Evolutionary conservation across 2,329 filamentous ascomycete species (phyloP).

Genomic region (Cadophora malorum): DNA sequence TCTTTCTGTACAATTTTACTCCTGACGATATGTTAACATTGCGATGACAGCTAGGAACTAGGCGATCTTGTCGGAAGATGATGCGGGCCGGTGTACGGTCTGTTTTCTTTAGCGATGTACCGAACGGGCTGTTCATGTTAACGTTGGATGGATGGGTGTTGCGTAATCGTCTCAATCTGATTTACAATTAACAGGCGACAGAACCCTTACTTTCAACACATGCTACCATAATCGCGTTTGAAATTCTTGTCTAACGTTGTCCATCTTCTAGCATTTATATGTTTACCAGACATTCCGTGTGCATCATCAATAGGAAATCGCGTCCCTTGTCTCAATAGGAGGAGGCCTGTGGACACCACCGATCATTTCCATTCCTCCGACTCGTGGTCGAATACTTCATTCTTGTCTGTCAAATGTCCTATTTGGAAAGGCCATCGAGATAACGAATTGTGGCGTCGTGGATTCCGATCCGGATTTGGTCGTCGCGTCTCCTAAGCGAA

Average conservation of each 20-base stretch:
- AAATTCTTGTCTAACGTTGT: not conserved
- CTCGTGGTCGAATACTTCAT: not conserved
- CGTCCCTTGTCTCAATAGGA: not conserved
- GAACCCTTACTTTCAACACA: not conserved
- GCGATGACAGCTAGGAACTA: not conserved
- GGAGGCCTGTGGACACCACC: not conserved
- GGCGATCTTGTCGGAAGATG: not conserved
- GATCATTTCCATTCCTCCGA: not conserved
- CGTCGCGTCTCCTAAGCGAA: not conserved
- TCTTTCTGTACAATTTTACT: not conserved
- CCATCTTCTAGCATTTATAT: not conserved
- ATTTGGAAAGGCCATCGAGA: not conserved
- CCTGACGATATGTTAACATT: not conserved
- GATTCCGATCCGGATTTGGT: too few relatives aligned
- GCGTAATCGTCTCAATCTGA: not conserved
- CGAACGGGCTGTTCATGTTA: not conserved
- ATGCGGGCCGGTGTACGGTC: not conserved
- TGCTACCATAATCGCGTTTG: not conserved
- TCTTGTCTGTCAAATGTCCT: not conserved
- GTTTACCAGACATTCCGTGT: not conserved
- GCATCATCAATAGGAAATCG: not conserved
- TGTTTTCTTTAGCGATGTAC: not conserved
- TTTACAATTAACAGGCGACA: not conserved
- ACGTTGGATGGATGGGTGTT: not conserved
- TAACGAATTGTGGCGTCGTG: too few relatives aligned